A percentile compares a stretch with the other conserved stretches of the same genome.
Conservation (phyloP, 345 rosid species). For the Salix suchowensis region DNA sequence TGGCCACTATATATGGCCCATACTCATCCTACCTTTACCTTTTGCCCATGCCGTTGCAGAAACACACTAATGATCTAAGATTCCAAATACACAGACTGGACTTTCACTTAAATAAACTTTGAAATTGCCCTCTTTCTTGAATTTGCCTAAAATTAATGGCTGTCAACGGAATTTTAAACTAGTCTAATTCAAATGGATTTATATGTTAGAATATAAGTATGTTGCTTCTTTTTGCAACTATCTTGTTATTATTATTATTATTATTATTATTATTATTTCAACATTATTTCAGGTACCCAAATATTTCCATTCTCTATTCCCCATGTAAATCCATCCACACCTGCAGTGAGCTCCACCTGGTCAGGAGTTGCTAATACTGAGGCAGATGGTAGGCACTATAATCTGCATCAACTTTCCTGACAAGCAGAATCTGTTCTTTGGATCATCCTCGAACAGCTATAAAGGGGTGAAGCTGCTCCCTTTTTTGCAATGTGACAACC, state of each 20-base stretch:
- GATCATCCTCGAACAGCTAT: constrained; percentile 36
- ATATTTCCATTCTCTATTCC: constrained; percentile 42
- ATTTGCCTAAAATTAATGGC: neutral
- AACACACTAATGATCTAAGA: neutral
- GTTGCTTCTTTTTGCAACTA: neutral
- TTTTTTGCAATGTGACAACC: constrained; percentile 39
- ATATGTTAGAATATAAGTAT: neutral
- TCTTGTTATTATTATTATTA: neutral
- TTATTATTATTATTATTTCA: neutral
- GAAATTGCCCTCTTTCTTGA: neutral
- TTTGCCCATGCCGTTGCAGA: neutral
- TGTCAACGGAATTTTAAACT: neutral
- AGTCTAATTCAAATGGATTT: neutral
- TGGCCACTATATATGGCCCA: neutral
- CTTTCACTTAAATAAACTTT: neutral
- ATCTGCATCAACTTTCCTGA: constrained; percentile 27
- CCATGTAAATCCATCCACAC: constrained; percentile 46
- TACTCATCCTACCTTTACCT: neutral
- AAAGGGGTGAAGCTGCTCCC: constrained; percentile 44
- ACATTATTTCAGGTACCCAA: constrained; percentile 39
- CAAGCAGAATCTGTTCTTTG: constrained; percentile 33
- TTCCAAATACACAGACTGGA: neutral
- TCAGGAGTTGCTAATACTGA: constrained; percentile 30
- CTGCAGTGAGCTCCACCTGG: constrained; percentile 40
- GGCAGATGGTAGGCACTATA: constrained; percentile 21